Conservation (phyloP, 208 protist species). For the Trypanosoma melophagium region DNA sequence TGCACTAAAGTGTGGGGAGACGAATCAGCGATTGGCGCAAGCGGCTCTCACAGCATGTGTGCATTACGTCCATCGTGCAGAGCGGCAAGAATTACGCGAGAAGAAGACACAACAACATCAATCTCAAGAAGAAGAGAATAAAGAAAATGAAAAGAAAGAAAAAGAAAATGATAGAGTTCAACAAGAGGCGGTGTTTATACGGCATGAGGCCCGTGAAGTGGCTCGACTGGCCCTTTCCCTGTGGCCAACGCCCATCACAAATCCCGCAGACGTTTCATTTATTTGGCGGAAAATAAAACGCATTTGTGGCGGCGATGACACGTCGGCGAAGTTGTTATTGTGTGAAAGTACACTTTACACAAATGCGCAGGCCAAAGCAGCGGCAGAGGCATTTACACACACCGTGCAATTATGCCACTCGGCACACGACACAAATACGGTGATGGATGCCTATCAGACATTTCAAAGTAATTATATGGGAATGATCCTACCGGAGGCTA, state of each 20-base stretch:
- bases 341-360: conserved; percentile 15
- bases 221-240: conserved; percentile 15
- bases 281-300: conserved; percentile 19
- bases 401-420: conserved; percentile 25
- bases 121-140: background rate
- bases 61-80: conserved; percentile 24
- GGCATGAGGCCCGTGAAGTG: conserved; percentile 23
- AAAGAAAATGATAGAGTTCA: background rate
- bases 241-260: conserved; percentile 23
- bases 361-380: conserved; percentile 5
- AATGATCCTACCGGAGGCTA: conserved; percentile 19
- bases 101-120: conserved; percentile 7
- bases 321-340: conserved; percentile 16
- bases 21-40: conserved; percentile 24
- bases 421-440: conserved; percentile 23
- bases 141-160: background rate
- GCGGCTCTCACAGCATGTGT: conserved; percentile 15
- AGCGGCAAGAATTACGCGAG: too few species aligned
- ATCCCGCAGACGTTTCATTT: conserved; percentile 14
- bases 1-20: conserved; percentile 22
- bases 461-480: conserved; percentile 22
- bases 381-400: conserved; percentile 15
- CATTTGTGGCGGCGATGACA: conserved; percentile 18
- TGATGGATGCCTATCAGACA: conserved; percentile 19
- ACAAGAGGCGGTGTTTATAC: conserved; percentile 18